Base-by-base conservation (phyloP, 225 moss, liverwort and hornwort species). In the Straminergon stramineum region DNA sequence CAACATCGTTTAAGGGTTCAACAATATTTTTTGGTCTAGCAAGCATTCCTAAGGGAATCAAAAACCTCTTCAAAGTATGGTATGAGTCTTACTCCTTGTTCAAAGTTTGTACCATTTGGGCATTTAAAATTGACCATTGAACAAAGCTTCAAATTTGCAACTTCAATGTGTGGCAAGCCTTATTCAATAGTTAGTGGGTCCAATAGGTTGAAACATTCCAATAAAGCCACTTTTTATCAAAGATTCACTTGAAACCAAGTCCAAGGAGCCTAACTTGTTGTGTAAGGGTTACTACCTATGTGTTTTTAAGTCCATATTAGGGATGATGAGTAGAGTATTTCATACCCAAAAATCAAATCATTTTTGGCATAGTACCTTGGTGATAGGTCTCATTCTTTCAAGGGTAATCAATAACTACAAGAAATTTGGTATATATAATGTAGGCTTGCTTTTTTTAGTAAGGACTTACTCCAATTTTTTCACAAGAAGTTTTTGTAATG, bases 221-320 rank as follows among this genome's bases (percentile, higher is more conserved):
- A 45, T 9, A 74, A 10, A 41, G 6, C 0, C 3, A 17, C 0
- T 17, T 45, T 45, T 45, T 30, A 26, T 45, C 28, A 74, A 45
- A 28, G 28, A 16, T 16, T 27, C 9, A 26, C 9, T 16, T 73
- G 24, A 39, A 73, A 73, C 3, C 5, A 41, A 71, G 7, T 15
- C 0, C 5, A 41, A 71, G 1, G 8, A 69, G 7, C 4, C 2
- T 15, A 3, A 15, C 8, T 0, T 14, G 2, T 15, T 24, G 1
- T 39, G 2, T 39, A 14, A 27, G 15, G 16, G 27, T 3, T 41
- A 6, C 10, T 28, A 74, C 5, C 45, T 45, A 14, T 1, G 1
- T 0, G 8, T 4, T 74, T 5, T 3, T 1, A 17, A 45, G 45
- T 45, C 0, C 30, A 30, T 45, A 45, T 45, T 74, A 17, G 6